These are phyloP conservation scores for Diospyros kaki DNA, from an alignment of 148 eudicot genomes.

Conservation along the genomic window DNA sequence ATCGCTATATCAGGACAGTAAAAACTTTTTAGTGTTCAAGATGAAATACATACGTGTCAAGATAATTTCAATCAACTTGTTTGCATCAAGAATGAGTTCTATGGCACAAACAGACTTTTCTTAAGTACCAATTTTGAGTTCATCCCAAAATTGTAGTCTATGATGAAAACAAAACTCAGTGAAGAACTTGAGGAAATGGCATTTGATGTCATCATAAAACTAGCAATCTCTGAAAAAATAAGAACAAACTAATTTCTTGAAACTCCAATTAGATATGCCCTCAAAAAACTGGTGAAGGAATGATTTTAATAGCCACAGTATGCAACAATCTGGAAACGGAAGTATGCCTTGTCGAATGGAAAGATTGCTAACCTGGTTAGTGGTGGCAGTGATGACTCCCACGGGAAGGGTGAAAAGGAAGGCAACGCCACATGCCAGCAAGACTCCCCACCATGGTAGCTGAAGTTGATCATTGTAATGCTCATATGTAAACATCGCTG, in stretches of 20 bases:
- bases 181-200: too few relatives aligned
- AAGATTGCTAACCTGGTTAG: constrained; percentile 41
- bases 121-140: too few relatives aligned
- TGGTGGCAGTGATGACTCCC: constrained; percentile 57
- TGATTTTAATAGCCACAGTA: too few relatives aligned
- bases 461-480: constrained; percentile 47
- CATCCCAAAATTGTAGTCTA: too few relatives aligned
- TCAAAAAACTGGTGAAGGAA: too few relatives aligned
- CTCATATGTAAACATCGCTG: constrained; percentile 32
- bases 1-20: constrained; percentile 7
- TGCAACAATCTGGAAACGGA: neutral
- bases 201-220: neutral
- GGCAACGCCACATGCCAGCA: constrained; percentile 51
- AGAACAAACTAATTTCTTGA: neutral
- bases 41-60: neutral
- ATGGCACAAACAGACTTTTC: too few relatives aligned
- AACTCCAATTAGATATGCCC: too few relatives aligned
- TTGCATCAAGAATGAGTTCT: too few relatives aligned
- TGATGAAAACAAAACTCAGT: too few relatives aligned
- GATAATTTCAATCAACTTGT: neutral
- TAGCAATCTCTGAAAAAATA: too few relatives aligned
- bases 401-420: constrained; percentile 62
- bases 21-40: neutral
- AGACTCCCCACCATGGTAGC: constrained; percentile 65
- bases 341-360: neutral